Evolutionary conservation across 257 asterid species (phyloP).

Genomic region (Solanum corneliomulleri): DNA sequence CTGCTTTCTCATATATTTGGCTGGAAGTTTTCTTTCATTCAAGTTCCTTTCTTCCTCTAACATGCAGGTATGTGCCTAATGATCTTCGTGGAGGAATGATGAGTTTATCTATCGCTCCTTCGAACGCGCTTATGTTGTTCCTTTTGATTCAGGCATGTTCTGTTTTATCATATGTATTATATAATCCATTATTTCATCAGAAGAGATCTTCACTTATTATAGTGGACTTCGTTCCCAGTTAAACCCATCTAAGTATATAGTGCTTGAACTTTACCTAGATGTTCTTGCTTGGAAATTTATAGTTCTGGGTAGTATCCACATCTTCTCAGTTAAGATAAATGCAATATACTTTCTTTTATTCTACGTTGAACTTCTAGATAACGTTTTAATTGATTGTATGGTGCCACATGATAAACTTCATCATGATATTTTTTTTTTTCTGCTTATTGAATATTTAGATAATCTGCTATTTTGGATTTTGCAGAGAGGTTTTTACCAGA

Average conservation of each 20-base stretch:
- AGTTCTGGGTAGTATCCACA: not conserved
- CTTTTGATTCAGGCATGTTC: slow-evolving; percentile 53
- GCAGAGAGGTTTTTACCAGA: slow-evolving; percentile 57
- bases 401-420: not conserved
- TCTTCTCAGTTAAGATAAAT: not conserved
- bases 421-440: not conserved
- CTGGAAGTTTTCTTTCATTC: not conserved
- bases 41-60: not conserved
- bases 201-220: not conserved
- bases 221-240: not conserved
- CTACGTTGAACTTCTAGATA: not conserved
- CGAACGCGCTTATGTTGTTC: slow-evolving; percentile 48
- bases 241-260: not conserved
- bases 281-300: not conserved
- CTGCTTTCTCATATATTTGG: not conserved
- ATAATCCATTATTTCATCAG: not conserved
- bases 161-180: not conserved
- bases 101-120: slow-evolving; percentile 65
- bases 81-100: slow-evolving; percentile 94
- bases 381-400: not conserved
- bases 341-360: not conserved
- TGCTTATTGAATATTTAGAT: not conserved
- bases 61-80: slow-evolving; percentile 76
- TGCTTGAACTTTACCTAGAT: not conserved
- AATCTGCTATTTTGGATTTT: not conserved